Evolutionary conservation across 768 basidiomycete genomes (phyloP), one percentile per base, ranked within the genome.

Genomic region (Trametes sanguinea): DNA sequence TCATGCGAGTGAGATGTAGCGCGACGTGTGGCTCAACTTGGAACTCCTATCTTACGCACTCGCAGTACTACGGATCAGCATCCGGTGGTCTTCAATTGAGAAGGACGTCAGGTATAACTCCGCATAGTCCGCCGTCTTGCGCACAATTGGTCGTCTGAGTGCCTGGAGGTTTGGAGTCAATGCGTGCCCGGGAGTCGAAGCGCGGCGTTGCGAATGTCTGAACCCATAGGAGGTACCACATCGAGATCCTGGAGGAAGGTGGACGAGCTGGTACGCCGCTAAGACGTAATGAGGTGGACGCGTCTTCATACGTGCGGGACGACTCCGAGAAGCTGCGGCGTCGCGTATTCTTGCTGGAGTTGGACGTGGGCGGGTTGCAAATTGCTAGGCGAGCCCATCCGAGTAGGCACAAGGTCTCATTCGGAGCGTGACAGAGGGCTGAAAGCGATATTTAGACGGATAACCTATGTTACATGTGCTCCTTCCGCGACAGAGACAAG

Each of bases 371-470:
- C 27, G 35, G 35, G 35, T 37, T 37, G 35, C 11, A 32, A 50
- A 32, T 13, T 50, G 29, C 27, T 32, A 13, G 10, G 29, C 17
- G 40, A 30, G 27, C 47, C 46, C 22, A 22, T 22, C 22, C 11
- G 35, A 37, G 35, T 37, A 37, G 35, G 35, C 35, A 37, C 16
- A 39, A 42, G 4, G 8, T 48, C 57, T 33, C 2, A 32, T 57
- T 4, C 7, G 55, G 61, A 44, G 62, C 62, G 62, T 63, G 62
- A 63, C 62, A 58, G 57, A 54, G 44, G 62, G 39, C 17, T 22
- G n/a, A 8, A 27, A 16, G n/a, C 27, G 10, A 17, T 1, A 29
- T 57, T 57, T 29, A 11, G 27, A 29, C 27, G 43, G 61, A 62
- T 62, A 62, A 62, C 54, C 46, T 39, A 45, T 37, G 6, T 29